Conservation (phyloP, 2,329 filamentous ascomycete genomes). For the Verticillium klebahnii region DNA sequence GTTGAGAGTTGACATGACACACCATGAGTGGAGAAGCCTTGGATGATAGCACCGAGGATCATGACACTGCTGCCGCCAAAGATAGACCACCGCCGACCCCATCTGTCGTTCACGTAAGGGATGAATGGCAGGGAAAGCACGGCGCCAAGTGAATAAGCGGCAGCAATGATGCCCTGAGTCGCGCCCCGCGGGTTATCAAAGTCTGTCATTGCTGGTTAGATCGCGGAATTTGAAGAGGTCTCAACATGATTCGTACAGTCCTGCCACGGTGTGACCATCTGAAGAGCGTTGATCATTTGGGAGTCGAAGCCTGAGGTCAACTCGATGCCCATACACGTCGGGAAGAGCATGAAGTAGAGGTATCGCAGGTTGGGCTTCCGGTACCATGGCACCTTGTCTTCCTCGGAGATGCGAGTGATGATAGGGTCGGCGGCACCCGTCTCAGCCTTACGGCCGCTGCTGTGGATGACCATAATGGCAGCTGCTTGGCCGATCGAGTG, state of each 20-base stretch:
- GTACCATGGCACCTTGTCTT: constrained; percentile 46
- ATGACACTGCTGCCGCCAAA: constrained; percentile 49
- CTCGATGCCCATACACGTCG: constrained; percentile 58
- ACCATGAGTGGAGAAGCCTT: constrained; percentile 45
- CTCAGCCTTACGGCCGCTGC: constrained; percentile 7
- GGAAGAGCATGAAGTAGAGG: constrained; percentile 54
- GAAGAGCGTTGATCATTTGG: constrained; percentile 40
- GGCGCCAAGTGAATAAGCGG: constrained; percentile 56
- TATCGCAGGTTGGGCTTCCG: constrained; percentile 53
- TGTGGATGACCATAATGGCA: constrained; percentile 8
- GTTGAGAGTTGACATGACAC: constrained; percentile 9
- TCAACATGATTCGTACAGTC: constrained; percentile 18
- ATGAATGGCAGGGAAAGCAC: constrained; percentile 55
- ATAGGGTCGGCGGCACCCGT: constrained; percentile 20
- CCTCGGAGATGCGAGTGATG: constrained; percentile 24
- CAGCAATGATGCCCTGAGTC: constrained; percentile 49
- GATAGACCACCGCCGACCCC: constrained; percentile 54
- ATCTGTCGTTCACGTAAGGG: constrained; percentile 47
- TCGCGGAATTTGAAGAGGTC: neutral
- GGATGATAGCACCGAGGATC: constrained; percentile 48
- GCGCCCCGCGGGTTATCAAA: constrained; percentile 39
- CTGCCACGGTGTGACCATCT: constrained; percentile 31
- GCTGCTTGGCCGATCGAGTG: neutral
- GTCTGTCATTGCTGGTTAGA: constrained; percentile 21
- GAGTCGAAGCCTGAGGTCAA: constrained; percentile 41